Evolutionary conservation across 2,329 filamentous ascomycete genomes (phyloP).

Genomic region (Phoma sp.): DNA sequence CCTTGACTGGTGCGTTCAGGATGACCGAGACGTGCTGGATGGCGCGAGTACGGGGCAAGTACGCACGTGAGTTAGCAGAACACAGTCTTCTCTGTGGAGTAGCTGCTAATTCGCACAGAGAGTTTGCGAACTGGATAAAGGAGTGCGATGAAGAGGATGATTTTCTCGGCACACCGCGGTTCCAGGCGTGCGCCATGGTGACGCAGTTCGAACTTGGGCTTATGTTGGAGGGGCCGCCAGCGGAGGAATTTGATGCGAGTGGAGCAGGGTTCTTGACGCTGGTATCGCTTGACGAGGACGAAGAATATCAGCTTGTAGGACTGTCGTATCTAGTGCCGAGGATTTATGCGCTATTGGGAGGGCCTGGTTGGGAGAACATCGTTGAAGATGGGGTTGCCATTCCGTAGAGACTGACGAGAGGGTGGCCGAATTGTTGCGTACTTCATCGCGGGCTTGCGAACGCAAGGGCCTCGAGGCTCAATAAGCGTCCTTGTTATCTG

Average conservation of each 20-base stretch:
- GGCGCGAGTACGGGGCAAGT: neutral
- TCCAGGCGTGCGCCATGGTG: slow-evolving; percentile 14
- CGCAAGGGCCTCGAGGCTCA: no score
- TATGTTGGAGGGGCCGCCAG: slow-evolving; percentile 7
- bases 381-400: slow-evolving; percentile 10
- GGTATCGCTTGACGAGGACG: slow-evolving; percentile 11
- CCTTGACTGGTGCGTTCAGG: slow-evolving; percentile 18
- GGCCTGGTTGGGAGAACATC: slow-evolving; percentile 13
- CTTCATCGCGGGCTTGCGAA: no score
- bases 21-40: slow-evolving; percentile 13
- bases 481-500: no score
- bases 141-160: slow-evolving; percentile 6
- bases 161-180: slow-evolving; percentile 13
- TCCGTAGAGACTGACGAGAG: neutral
- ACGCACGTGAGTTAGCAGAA: neutral
- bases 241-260: slow-evolving; percentile 9
- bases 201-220: neutral
- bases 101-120: neutral
- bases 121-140: slow-evolving; percentile 7
- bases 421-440: no score
- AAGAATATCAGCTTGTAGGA: slow-evolving; percentile 12
- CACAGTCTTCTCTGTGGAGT: neutral
- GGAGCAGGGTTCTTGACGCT: slow-evolving; percentile 8
- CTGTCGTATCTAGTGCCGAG: slow-evolving; percentile 14
- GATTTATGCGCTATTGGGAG: slow-evolving; percentile 9